Evolutionary conservation across 106 monocot species (phyloP), one percentile per base, ranked within the genome.

Genomic region (Triglochin maritima): DNA sequence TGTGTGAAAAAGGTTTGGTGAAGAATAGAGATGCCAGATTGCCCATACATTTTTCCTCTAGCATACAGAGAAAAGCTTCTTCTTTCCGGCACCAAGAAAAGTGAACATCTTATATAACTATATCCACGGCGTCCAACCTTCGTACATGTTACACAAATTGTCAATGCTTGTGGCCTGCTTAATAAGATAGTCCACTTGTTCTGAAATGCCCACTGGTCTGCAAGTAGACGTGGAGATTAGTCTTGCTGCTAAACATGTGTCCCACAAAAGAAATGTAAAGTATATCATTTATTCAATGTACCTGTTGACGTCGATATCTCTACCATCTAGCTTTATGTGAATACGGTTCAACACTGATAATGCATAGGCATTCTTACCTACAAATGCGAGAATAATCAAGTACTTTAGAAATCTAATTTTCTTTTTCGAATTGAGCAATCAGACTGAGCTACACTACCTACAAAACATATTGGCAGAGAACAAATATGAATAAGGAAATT

Each of bases 81-180:
- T 0, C 29, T 29, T 29, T 29, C 29, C 1, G 29, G 29, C 29
- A 29, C 29, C 1, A 29, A 29, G 29, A 29, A 29, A 29, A 29
- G 29, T 29, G 29, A 29, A 29, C 29, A 29, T 29, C 29, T 29
- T 9, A 55, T 6, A 49, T 11, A 11, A 17, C 86, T 78, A 98
- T 82, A 98, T 98, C 98, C 98, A 98, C 43, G 98, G 98, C 7
- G 98, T 98, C 98, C 98, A 98, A 59, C 98, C 98, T 89, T 98
- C 98, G 71, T 98, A 98, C 98, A 98, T 98, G 72, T 88, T 82
- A 69, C 98, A 92, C 62, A 98, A 79, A 68, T 88, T 98, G 77
- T 98, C 98, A 55, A 98, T 76, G 66, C 82, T 92, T 53, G 81
- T 92, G 14, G 88, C 98, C 66, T 98, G 83, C 80, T 79, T 88